Conservation (phyloP, 2,329 filamentous ascomycete genomes). For the Colletotrichum tofieldiae region DNA sequence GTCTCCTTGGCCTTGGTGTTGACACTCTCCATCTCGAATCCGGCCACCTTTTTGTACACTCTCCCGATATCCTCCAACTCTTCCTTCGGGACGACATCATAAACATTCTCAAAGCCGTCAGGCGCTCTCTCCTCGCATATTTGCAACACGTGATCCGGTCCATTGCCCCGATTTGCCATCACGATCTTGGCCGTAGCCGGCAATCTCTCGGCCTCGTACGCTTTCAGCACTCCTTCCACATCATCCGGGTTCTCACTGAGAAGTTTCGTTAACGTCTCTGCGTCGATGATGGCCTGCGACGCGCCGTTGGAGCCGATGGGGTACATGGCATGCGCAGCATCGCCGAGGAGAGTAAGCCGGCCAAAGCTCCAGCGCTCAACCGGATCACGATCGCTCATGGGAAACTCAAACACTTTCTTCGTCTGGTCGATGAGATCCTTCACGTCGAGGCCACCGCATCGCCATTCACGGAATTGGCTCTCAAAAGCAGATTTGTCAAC, state of each 20-base stretch:
- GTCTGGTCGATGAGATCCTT: conserved; percentile 27
- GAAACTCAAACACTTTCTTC: conserved; percentile 32
- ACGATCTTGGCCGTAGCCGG: conserved; percentile 28
- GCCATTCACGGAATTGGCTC: conserved; percentile 20
- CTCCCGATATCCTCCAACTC: conserved; percentile 23
- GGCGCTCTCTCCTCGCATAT: conserved; percentile 30
- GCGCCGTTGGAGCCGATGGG: conserved; percentile 45
- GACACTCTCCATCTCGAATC: conserved; percentile 33
- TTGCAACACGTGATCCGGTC: conserved; percentile 32
- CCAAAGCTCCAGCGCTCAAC: conserved; percentile 44
- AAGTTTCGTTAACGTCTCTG: conserved; percentile 20
- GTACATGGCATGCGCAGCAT: conserved; percentile 44
- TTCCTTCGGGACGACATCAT: conserved; percentile 28
- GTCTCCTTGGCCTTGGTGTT: conserved; percentile 25
- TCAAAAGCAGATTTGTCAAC: conserved; percentile 35
- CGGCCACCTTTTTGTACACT: conserved; percentile 31
- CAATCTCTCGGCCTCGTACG: conserved; percentile 25
- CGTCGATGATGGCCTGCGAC: conserved; percentile 32
- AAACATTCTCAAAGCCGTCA: conserved; percentile 18
- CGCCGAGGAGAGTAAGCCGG: conserved; percentile 41
- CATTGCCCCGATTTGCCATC: conserved; percentile 27
- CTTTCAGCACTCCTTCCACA: conserved; percentile 13
- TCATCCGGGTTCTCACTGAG: conserved; percentile 11
- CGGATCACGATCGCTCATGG: conserved; percentile 43
- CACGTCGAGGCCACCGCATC: conserved; percentile 21